Percentiles rank a stretch among this genome's conserved stretches.
Conservation (phyloP, 352 stramenopile species). For the Elongisporangium senticosum region DNA sequence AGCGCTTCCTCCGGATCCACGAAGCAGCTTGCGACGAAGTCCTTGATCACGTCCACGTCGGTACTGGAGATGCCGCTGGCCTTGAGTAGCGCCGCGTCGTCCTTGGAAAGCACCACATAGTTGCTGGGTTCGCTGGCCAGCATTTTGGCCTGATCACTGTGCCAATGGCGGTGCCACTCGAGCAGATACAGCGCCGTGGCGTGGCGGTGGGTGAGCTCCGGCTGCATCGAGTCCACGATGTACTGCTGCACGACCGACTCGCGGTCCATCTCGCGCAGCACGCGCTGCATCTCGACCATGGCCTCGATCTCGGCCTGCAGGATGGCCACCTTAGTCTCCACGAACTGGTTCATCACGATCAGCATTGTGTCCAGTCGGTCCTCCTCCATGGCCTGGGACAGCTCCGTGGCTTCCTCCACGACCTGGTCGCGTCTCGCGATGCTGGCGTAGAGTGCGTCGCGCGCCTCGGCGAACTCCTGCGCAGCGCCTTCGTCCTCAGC, state of each 20-base stretch:
- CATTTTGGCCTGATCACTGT: slow-evolving; percentile 37
- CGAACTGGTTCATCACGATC: slow-evolving; percentile 82
- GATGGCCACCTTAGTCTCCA: slow-evolving; percentile 80
- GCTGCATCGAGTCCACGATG: slow-evolving; percentile 76
- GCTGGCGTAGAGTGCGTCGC: slow-evolving; percentile 38
- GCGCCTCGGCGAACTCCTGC: slow-evolving; percentile 57
- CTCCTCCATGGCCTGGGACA: slow-evolving; percentile 79
- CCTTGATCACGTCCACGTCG: slow-evolving; percentile 81
- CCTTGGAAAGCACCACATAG: slow-evolving; percentile 34
- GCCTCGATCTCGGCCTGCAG: slow-evolving; percentile 77
- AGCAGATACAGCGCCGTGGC: slow-evolving; percentile 71
- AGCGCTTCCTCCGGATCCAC: slow-evolving; percentile 52
- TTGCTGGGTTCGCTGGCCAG: slow-evolving; percentile 37
- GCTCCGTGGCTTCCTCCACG: slow-evolving; percentile 72
- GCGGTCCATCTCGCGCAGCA: slow-evolving; percentile 70
- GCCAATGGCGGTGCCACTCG: slow-evolving; percentile 76
- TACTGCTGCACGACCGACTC: slow-evolving; percentile 86
- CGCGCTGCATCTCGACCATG: slow-evolving; percentile 55
- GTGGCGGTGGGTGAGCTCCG: slow-evolving; percentile 73
- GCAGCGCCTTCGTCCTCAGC: slow-evolving; percentile 53
- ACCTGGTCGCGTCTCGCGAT: slow-evolving; percentile 74
- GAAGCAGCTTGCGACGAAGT: slow-evolving; percentile 83
- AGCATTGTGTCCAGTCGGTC: slow-evolving; percentile 80
- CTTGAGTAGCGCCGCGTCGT: slow-evolving; percentile 54
- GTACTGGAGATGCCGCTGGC: slow-evolving; percentile 49